phyloP scores from a whole-genome alignment of 192 early-diverging fungal species.

The Spizellomyces sp. region DNA sequence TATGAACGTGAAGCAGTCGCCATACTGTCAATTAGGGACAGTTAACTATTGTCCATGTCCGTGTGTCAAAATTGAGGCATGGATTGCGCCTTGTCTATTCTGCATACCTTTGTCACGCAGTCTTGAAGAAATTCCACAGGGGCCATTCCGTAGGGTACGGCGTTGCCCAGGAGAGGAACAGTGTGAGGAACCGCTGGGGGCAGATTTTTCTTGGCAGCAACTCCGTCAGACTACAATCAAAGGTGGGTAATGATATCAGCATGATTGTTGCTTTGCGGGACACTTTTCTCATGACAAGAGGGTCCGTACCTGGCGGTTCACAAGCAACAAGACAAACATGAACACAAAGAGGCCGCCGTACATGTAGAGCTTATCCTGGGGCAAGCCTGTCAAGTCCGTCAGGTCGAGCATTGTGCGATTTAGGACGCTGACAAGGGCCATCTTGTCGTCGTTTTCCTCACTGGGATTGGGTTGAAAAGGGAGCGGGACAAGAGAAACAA shows the following conservation, averaged over 20 bases:
- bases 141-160: constrained; percentile 83
- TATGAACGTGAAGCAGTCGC: constrained; percentile 89
- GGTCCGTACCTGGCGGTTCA: not conserved
- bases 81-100: not conserved
- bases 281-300: not conserved
- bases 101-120: constrained; percentile 64
- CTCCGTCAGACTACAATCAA: no score
- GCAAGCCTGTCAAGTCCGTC: constrained; percentile 10
- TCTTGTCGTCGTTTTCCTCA: not conserved
- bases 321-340: constrained; percentile 2
- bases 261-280: not conserved
- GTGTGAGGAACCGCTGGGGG: constrained; percentile 62
- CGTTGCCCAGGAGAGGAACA: constrained; percentile 88
- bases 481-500: no score
- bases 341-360: constrained; percentile 12
- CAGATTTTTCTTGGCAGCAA: not conserved
- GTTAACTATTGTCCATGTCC: not conserved
- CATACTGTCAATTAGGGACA: constrained; percentile 53
- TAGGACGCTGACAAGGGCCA: not conserved
- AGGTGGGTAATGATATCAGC: no score
- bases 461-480: no score
- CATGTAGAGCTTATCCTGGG: constrained; percentile 10
- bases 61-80: not conserved
- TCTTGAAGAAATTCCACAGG: constrained; percentile 87
- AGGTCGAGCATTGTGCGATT: not conserved